A percentile compares a stretch with the other conserved stretches of the same genome.
Conservation (phyloP, 2,329 filamentous ascomycete genomes). For the Fusarium oligoseptatum region DNA sequence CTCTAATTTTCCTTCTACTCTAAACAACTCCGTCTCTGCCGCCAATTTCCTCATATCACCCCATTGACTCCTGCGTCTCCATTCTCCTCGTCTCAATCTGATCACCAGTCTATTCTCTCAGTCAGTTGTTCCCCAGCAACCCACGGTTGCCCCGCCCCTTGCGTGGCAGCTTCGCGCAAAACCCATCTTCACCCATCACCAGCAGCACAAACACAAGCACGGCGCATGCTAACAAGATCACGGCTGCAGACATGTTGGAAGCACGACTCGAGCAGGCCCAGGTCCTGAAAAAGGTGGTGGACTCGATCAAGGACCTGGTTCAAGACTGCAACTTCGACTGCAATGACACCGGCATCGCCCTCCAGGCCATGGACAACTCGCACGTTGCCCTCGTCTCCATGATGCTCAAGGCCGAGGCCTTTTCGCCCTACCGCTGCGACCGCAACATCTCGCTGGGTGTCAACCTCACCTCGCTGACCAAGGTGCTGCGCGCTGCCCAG, state of each 20-base stretch:
- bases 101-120: conserved; percentile 5
- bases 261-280: conserved; percentile 95
- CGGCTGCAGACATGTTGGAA: conserved; percentile 81
- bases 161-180: conserved; percentile 30
- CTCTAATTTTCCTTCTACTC: neutral
- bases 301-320: conserved; percentile 98
- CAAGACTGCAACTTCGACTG: conserved; percentile 99
- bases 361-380: conserved; percentile 99
- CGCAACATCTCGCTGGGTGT: conserved; percentile 98
- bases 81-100: neutral
- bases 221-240: conserved; percentile 27
- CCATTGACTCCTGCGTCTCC: neutral
- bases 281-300: conserved; percentile 97
- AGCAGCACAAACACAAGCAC: neutral
- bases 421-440: conserved; percentile 96
- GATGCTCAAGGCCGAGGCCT: conserved; percentile 96
- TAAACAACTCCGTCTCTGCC: neutral
- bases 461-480: conserved; percentile 96
- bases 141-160: conserved; percentile 29
- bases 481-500: conserved; percentile 94
- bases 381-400: conserved; percentile 99
- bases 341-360: conserved; percentile 98
- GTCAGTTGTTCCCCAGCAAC: conserved; percentile 35
- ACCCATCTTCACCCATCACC: neutral
- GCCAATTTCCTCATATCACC: neutral